A percentile compares a stretch with the other conserved stretches of the same genome.
Conservation (phyloP, 1,284 basidiomycete species). For the Cryptococcus hybrid region DNA sequence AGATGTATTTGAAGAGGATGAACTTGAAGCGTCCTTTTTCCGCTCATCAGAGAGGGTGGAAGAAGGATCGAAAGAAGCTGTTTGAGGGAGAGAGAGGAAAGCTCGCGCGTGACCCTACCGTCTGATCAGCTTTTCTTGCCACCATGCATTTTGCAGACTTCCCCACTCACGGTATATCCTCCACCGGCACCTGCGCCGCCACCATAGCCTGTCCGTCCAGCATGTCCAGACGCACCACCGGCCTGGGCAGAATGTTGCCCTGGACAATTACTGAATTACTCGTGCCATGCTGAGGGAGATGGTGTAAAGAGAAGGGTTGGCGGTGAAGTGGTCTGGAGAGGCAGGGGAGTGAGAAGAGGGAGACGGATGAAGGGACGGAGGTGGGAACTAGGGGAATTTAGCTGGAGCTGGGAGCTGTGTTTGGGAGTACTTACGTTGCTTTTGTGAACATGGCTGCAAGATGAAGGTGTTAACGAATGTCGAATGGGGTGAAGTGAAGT, state of each 20-base stretch:
- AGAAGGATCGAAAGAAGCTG: conserved; percentile 27
- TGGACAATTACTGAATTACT: conserved; percentile 20
- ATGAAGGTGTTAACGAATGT: no score
- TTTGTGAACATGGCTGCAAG: conserved; percentile 39
- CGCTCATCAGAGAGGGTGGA: conserved; percentile 24
- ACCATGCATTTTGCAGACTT: no score
- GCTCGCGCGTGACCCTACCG: conserved; percentile 42
- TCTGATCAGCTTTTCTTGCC: no score
- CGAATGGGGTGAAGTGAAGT: no score
- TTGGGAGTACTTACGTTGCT: conserved; percentile 38
- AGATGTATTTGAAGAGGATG: conserved; percentile 1
- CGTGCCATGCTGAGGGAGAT: conserved; percentile 33
- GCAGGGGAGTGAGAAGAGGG: conserved; percentile 17
- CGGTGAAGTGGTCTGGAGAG: conserved; percentile 47
- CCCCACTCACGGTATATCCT: conserved; percentile 41
- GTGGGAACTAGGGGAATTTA: conserved; percentile 30
- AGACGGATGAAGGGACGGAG: conserved; percentile 47
- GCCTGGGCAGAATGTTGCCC: conserved; percentile 26
- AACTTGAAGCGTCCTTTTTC: conserved; percentile 4
- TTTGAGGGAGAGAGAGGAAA: conserved; percentile 39
- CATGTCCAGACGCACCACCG: background rate
- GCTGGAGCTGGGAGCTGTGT: conserved; percentile 1
- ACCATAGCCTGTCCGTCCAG: conserved; percentile 39
- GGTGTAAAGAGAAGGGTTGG: conserved; percentile 50
- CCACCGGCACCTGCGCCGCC: conserved; percentile 32